Conservation (phyloP, 495 filamentous ascomycete species). For the Pyrenula massariospora region DNA sequence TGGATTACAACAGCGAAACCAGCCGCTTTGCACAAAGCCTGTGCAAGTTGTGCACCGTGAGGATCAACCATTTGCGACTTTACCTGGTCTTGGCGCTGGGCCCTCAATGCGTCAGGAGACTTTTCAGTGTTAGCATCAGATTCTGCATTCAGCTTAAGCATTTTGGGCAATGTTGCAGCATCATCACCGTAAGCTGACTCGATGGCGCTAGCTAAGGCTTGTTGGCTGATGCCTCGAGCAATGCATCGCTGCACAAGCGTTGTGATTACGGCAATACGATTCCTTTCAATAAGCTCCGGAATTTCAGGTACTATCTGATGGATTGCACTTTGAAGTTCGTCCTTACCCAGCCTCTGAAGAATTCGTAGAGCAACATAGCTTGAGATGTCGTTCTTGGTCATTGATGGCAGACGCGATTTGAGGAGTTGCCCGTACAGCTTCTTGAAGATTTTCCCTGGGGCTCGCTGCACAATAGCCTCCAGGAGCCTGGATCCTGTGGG, state of each 20-base stretch:
- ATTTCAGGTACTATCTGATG: constrained; percentile 58
- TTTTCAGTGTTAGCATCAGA: neutral
- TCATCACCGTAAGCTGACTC: constrained; percentile 46
- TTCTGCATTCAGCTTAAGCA: constrained; percentile 38
- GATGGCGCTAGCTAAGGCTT: constrained; percentile 47
- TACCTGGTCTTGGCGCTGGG: constrained; percentile 18
- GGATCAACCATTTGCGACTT: constrained; percentile 9
- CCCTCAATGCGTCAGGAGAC: constrained; percentile 2
- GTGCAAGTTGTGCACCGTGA: constrained; percentile 55
- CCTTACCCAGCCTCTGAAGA: constrained; percentile 70
- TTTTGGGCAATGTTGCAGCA: constrained; percentile 38
- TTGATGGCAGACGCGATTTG: constrained; percentile 56
- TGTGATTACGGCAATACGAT: constrained; percentile 65
- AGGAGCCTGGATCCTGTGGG: constrained; percentile 78
- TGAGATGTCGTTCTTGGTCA: constrained; percentile 81
- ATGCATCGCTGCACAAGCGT: constrained; percentile 72
- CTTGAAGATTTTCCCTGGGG: constrained; percentile 84
- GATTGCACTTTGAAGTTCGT: constrained; percentile 63
- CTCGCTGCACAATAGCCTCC: constrained; percentile 67
- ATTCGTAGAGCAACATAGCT: constrained; percentile 71
- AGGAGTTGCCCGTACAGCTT: constrained; percentile 64
- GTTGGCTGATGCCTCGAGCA: constrained; percentile 50
- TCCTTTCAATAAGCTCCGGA: constrained; percentile 54
- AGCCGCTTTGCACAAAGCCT: constrained; percentile 33
- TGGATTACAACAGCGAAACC: constrained; percentile 17